Evolutionary conservation across 768 basidiomycete species (phyloP).

Genomic region (Sutorius australiensis): DNA sequence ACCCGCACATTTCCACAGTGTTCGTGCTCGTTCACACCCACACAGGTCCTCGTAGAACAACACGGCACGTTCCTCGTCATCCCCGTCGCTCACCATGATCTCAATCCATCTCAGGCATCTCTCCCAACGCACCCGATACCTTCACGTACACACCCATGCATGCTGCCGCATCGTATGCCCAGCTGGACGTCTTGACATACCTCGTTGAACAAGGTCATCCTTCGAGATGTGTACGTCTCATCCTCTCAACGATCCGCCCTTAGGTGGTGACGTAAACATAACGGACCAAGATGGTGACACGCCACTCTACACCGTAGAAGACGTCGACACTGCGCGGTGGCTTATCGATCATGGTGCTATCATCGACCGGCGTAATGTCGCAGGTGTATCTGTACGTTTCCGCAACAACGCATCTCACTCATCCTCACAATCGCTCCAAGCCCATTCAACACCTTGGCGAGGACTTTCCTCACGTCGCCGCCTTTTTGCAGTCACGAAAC

Average conservation of each 20-base stretch:
- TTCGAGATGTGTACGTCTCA: not conserved
- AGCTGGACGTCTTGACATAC: slow-evolving; percentile 70
- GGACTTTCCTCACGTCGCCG: slow-evolving; percentile 67
- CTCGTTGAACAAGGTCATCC: slow-evolving; percentile 63
- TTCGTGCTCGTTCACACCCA: not conserved
- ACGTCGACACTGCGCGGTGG: slow-evolving; percentile 69
- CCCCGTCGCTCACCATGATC: slow-evolving; percentile 18
- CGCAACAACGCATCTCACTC: slow-evolving; percentile 8
- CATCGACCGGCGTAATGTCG: slow-evolving; percentile 56
- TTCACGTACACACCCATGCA: slow-evolving; percentile 89
- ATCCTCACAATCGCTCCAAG: slow-evolving; percentile 25
- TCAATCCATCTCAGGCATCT: slow-evolving; percentile 46
- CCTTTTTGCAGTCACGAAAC: slow-evolving; percentile 47
- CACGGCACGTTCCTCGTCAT: slow-evolving; percentile 42
- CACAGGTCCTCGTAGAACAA: slow-evolving; percentile 57
- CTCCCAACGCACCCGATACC: slow-evolving; percentile 67
- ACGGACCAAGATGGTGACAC: slow-evolving; percentile 88
- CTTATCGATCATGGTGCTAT: slow-evolving; percentile 77
- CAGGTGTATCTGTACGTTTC: slow-evolving; percentile 69
- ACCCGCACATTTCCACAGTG: too few species aligned
- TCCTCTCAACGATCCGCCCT: not conserved
- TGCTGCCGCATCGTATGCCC: slow-evolving; percentile 91
- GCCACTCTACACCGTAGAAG: slow-evolving; percentile 87
- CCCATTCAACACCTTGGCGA: slow-evolving; percentile 66
- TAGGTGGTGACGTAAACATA: slow-evolving; percentile 85